Base-by-base conservation (phyloP, 441 rosid species). In the Bruguiera hainesii region DNA sequence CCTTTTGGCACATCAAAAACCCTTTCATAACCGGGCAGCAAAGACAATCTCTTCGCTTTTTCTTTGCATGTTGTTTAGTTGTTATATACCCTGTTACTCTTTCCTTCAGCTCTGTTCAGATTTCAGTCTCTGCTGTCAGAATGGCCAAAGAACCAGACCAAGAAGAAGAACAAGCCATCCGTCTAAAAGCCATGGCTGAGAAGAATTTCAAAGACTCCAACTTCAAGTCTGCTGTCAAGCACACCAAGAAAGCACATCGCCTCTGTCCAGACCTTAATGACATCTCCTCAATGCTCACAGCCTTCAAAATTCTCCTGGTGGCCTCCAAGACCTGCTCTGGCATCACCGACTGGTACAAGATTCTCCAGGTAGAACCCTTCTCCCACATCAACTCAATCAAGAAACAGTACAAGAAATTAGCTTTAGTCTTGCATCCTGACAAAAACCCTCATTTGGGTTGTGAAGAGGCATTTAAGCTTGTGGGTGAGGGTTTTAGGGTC, bases 321-420 rank as follows among this genome's bases (percentile, higher is more conserved):
- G 84, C 88, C 29, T 68, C 87, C 33, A 75, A 66, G 20, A 20
- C 78, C 30, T 31, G 52, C 37, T 59, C 79, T n/a, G 64, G 75
- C 25, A 62, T 52, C 60, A 5, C 80, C 11, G 93, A 92, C 37
- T 93, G 90, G 89, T 93, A 93, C 70, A 80, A 73, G 69, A 68
- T 87, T 56, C 90, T 90, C 56, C 88, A 89, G 90, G 93, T 89
- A 76, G 96, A 86, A 66, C 96, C 95, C 72, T 93, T 90, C 61
- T 86, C 97, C 66, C 87, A 86, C 64, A 73, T 82, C 53, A 81
- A 85, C 68, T 63, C 80, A 9, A 79, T 93, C 56, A 89, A 84
- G 74, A 86, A 84, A 56, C 87, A 87, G 73, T 90, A 85, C 80
- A 93, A 79, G 84, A 82, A 79, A 60, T 80, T 93, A 21, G 97